Conservation (phyloP, 164 flowering plant species). For the Berberis thunbergii region DNA sequence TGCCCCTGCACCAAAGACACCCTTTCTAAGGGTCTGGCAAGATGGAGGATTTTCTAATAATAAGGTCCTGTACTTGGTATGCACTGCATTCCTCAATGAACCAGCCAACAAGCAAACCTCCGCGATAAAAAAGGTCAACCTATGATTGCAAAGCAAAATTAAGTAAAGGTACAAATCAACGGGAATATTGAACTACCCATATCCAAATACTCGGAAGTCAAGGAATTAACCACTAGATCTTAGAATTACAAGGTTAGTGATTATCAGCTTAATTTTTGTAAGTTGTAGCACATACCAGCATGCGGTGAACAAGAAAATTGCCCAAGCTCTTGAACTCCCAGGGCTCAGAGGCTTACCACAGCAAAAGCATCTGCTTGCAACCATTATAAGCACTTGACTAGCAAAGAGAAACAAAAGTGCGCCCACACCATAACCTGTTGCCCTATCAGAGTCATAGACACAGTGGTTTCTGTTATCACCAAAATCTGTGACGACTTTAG, state of each 20-base stretch:
- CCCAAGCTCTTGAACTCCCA: constrained; percentile 80
- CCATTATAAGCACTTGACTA: constrained; percentile 57
- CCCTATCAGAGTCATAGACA: constrained; percentile 72
- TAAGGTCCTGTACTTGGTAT: constrained; percentile 53
- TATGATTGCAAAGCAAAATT: constrained; percentile 8
- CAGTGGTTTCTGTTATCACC: constrained; percentile 42
- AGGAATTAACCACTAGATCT: neutral
- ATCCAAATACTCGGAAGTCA: neutral
- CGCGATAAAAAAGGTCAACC: constrained; percentile 73
- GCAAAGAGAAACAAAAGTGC: constrained; percentile 64
- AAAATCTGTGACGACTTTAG: constrained; percentile 21
- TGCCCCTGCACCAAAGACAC: constrained; percentile 80
- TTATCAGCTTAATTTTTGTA: neutral
- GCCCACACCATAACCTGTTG: constrained; percentile 78
- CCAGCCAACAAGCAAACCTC: constrained; percentile 85
- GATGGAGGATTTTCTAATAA: constrained; percentile 28
- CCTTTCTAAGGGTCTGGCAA: constrained; percentile 64
- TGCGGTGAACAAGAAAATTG: constrained; percentile 61
- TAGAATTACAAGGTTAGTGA: neutral
- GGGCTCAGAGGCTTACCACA: constrained; percentile 75
- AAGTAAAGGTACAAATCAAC: too few species aligned
- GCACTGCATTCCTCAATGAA: constrained; percentile 77
- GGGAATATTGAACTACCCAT: neutral
- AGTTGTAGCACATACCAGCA: constrained; percentile 53
- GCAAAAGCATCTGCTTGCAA: constrained; percentile 82